Evolutionary conservation across 805 yeast genomes (phyloP).

Genomic region (Cyberlindnera galapagoensis): DNA sequence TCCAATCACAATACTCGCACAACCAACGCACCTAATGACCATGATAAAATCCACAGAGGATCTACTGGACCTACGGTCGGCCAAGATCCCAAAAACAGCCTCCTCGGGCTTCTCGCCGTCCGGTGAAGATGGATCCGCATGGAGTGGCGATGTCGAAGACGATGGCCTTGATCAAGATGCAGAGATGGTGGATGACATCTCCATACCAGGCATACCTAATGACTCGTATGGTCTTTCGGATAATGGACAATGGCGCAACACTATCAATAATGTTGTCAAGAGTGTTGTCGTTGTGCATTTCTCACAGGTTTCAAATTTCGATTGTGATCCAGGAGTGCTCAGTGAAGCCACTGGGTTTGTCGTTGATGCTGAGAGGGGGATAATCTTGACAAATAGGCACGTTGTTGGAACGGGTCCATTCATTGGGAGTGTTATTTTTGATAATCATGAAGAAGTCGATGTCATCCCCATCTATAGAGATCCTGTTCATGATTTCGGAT

Average conservation of each 20-base stretch:
- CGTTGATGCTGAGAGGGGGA: constrained; percentile 75
- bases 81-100: neutral
- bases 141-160: too few species aligned
- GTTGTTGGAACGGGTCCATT: constrained; percentile 96
- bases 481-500: constrained; percentile 94
- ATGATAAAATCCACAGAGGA: neutral
- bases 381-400: constrained; percentile 86
- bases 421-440: constrained; percentile 85
- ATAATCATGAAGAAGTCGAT: constrained; percentile 89
- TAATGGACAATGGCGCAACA: constrained; percentile 69
- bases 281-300: constrained; percentile 88
- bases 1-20: too few species aligned
- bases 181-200: neutral
- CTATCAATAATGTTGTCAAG: constrained; percentile 75
- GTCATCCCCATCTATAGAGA: constrained; percentile 85
- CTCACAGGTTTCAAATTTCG: constrained; percentile 80
- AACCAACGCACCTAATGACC: neutral
- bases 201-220: too few species aligned
- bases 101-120: too few species aligned
- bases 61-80: neutral
- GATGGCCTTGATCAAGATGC: neutral
- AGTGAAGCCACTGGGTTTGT: constrained; percentile 96
- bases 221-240: too few species aligned
- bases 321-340: constrained; percentile 73
- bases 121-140: too few species aligned